phyloP scores from a whole-genome alignment of 129 eudicot species.

The Lonicera japonica region DNA sequence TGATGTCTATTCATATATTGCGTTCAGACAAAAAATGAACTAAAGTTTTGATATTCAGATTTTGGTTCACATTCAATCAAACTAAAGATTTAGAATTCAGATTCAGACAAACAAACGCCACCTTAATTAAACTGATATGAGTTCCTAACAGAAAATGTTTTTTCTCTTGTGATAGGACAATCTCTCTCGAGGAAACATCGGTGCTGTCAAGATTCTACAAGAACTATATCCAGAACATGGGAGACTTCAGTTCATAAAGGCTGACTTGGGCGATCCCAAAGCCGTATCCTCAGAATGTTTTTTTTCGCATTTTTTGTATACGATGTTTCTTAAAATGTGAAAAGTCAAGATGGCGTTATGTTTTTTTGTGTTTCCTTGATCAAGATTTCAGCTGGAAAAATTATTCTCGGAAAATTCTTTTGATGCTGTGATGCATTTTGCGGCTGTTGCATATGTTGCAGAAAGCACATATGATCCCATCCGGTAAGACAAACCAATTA shows the following conservation, averaged over 20 bases:
- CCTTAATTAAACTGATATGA: no score
- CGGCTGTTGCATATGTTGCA: slow-evolving; percentile 93
- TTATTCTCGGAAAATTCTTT: slow-evolving; percentile 72
- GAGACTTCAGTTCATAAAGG: slow-evolving; percentile 69
- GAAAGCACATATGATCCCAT: slow-evolving; percentile 86
- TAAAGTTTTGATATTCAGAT: no score
- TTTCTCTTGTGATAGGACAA: slow-evolving; percentile 47
- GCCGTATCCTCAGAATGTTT: slow-evolving; percentile 48
- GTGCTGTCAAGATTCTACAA: slow-evolving; percentile 74
- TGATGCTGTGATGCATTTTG: slow-evolving; percentile 96
- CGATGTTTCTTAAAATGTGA: neutral
- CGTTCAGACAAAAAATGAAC: no score
- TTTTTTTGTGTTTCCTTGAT: slow-evolving; percentile 42
- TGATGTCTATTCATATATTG: no score
- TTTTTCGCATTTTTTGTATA: neutral
- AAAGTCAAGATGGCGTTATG: neutral
- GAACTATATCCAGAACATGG: slow-evolving; percentile 65
- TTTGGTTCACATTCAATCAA: no score
- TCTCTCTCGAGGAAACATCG: slow-evolving; percentile 82
- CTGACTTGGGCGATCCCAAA: slow-evolving; percentile 69
- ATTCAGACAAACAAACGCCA: no score
- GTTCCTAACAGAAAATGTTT: neutral
- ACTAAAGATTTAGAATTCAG: no score
- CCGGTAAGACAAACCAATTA: slow-evolving; percentile 37
- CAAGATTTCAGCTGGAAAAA: slow-evolving; percentile 46